Base-by-base conservation (phyloP, 129 eudicot genomes). In the carrot (Daucus carota) region DNA sequence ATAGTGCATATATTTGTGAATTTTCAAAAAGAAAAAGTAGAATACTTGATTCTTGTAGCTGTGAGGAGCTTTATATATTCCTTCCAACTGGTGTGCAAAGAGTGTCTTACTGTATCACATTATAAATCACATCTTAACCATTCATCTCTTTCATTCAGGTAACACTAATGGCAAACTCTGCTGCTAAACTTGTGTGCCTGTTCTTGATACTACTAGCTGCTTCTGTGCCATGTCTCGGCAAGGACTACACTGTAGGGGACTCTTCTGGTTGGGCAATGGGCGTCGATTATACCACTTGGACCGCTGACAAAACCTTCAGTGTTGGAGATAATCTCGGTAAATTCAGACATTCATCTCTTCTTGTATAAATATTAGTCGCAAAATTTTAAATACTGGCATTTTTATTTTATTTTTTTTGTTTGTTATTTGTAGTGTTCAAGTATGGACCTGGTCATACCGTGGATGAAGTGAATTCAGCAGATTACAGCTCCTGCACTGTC, bases 361-460 rank as follows among this genome's bases (percentile, higher is more conserved):
- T 54, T 54, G 29, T n/a, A 1, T 24, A 54, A 22, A 54, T 3
- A 54, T n/a, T n/a, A 57, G 65, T 57, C 24, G 14, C 62, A n/a
- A 28, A 52, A 22, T 6, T 8, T 52, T 22, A 22, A 52, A 28
- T 6, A 0, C 68, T 62, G 34, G 9, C 67, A 57, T 0, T 57
- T 26, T n/a, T 50, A 36, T 36, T 36, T 36, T 36, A 36, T 36
- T 36, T 16, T 18, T 50, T 50, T 29, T 11, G n/a, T n/a, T 24
- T 24, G 33, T 59, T 63, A 3, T 29, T 29, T 28, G 38, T 29
- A 93, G 98, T 86, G 72, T 93, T 93, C 89, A 90, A 90, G 42
- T 93, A 93, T 33, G 84, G 81, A 8, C 75, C 81, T 45, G 84
- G 96, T 62, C 97, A 93, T 76, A 89, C 88, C 1, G 96, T 93